Percentiles rank a stretch among this genome's conserved stretches.
phyloP scores from a whole-genome alignment of 441 rosid species.

The Omphalea diandra region DNA sequence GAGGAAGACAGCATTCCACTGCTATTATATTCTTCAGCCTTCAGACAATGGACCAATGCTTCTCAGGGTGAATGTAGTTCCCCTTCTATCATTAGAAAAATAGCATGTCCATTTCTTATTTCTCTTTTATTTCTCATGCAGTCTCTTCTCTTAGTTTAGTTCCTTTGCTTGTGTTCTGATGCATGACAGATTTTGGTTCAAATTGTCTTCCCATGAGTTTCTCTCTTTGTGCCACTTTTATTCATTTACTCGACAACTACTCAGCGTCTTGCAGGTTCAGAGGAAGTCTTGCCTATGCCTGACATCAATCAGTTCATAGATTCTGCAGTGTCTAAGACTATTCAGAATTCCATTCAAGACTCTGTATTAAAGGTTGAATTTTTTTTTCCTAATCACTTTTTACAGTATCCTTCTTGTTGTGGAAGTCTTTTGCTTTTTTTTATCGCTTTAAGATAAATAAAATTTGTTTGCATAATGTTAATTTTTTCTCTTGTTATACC shows the following conservation, averaged over 20 bases:
- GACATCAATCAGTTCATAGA: slow-evolving; percentile 41
- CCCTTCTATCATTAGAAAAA: slow-evolving; percentile 6
- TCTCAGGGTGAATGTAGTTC: slow-evolving; percentile 61
- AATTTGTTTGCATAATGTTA: background rate
- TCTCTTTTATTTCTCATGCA: background rate
- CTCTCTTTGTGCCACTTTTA: slow-evolving; percentile 18
- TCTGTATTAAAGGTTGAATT: slow-evolving; percentile 52
- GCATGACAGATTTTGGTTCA: background rate
- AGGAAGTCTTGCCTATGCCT: slow-evolving; percentile 64
- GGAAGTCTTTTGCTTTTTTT: background rate
- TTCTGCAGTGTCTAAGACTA: slow-evolving; percentile 50
- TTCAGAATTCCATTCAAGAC: slow-evolving; percentile 55
- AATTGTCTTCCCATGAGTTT: background rate
- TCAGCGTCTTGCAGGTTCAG: slow-evolving; percentile 83
- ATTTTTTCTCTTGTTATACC: background rate
- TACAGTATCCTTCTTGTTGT: background rate
- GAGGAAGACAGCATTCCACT: slow-evolving; percentile 52
- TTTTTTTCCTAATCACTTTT: slow-evolving; percentile 13
- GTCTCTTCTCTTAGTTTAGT: slow-evolving; percentile 11
- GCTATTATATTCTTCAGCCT: slow-evolving; percentile 86
- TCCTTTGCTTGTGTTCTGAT: background rate
- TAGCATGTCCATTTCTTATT: slow-evolving; percentile 1
- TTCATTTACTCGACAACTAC: slow-evolving; percentile 31
- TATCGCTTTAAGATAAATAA: slow-evolving; percentile 2
- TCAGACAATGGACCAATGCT: slow-evolving; percentile 86